Evolutionary conservation across 768 basidiomycete species (phyloP).

Genomic region (Podaxis pistillaris): DNA sequence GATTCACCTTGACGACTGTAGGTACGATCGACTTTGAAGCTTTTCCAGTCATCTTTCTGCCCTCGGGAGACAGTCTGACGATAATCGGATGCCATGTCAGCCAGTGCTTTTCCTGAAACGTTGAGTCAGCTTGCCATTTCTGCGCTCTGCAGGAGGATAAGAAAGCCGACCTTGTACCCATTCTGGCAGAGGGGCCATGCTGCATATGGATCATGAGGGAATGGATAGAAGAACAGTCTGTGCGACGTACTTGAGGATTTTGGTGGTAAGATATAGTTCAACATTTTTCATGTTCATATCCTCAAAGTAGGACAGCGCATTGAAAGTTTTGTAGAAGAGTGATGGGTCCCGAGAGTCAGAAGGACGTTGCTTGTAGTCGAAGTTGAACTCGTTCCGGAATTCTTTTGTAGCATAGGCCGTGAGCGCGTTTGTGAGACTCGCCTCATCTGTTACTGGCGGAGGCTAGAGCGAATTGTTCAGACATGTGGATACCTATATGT

Average conservation of each 20-base stretch:
- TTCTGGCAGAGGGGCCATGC: not conserved
- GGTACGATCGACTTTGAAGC: not conserved
- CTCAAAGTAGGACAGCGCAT: not conserved
- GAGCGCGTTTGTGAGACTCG: not conserved
- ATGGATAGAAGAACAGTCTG: not conserved
- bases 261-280: not conserved
- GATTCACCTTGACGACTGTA: not conserved
- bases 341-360: not conserved
- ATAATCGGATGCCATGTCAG: not conserved
- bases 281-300: not conserved
- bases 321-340: not conserved
- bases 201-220: not conserved
- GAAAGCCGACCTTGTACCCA: not conserved
- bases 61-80: not conserved
- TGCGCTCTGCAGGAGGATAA: not conserved
- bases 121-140: not conserved
- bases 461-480: not conserved
- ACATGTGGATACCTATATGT: not conserved
- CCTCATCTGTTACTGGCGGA: not conserved
- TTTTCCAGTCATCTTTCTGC: not conserved
- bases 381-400: not conserved
- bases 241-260: not conserved
- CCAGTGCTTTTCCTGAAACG: not conserved
- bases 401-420: not conserved
- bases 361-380: not conserved